Percentiles rank a stretch among this genome's conserved stretches.
These are phyloP conservation scores for Tulasnella sp. DNA, from an alignment of 768 basidiomycete genomes.

Conservation along the genomic window DNA sequence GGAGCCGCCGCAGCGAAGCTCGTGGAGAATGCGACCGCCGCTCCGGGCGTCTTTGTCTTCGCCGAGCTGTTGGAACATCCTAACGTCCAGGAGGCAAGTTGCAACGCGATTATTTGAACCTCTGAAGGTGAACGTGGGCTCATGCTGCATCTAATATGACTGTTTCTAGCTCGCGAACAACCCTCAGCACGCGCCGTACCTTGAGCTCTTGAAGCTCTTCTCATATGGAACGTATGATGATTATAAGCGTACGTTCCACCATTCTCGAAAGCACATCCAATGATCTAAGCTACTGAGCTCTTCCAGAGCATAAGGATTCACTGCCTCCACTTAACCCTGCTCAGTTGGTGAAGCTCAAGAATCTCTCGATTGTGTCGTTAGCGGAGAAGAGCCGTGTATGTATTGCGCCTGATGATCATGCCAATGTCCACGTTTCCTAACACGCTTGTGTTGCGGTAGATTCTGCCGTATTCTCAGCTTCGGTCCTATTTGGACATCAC, in stretches of 20 bases:
- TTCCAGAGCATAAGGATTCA: slow-evolving; percentile 48
- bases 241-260: slow-evolving; percentile 46
- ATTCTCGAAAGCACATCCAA: neutral
- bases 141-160: neutral
- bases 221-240: slow-evolving; percentile 80
- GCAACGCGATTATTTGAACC: neutral
- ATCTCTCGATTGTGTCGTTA: slow-evolving; percentile 80
- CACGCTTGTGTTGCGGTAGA: slow-evolving; percentile 33
- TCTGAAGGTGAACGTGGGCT: neutral
- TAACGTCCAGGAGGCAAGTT: slow-evolving; percentile 70
- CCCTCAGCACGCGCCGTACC: slow-evolving; percentile 50
- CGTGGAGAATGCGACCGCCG: slow-evolving; percentile 72
- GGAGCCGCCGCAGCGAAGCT: slow-evolving; percentile 90
- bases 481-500: slow-evolving; percentile 60
- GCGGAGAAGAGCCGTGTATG: slow-evolving; percentile 66
- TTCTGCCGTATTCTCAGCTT: slow-evolving; percentile 69
- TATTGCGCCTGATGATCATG: slow-evolving; percentile 8
- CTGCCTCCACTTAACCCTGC: slow-evolving; percentile 58
- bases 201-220: slow-evolving; percentile 70
- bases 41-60: slow-evolving; percentile 87
- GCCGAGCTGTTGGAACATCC: slow-evolving; percentile 74
- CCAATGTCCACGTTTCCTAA: slow-evolving; percentile 8
- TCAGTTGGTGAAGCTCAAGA: slow-evolving; percentile 82
- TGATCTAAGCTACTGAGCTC: neutral
- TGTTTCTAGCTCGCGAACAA: slow-evolving; percentile 46